Base-by-base conservation (phyloP, 2,329 filamentous ascomycete species). In the Botrytis porri region DNA sequence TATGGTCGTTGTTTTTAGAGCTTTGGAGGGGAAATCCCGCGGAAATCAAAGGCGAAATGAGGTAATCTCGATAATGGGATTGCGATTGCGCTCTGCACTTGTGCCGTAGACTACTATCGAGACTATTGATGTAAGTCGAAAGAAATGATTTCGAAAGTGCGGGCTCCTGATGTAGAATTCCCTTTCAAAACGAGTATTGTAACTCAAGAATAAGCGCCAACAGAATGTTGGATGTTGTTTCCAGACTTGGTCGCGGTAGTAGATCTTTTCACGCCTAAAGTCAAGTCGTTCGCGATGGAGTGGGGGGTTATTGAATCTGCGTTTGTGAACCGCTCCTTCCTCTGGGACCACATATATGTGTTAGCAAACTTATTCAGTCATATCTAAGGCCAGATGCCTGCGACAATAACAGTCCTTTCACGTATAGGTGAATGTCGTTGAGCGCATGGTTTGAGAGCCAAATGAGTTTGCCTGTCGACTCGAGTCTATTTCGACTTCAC, bases 21-120 rank as follows among this genome's bases (percentile, higher is more conserved):
- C 29, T 41, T 57, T 29, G 59, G 57, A 51, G 69, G 57, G 69
- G 69, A 64, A 64, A 65, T n/a, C 37, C 54, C 45, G 35, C 62
- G 5, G 39, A 32, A 25, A 51, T 48, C 32, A 57, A 60, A 67
- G 70, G 45, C 61, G 70, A 67, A 72, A 72, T 72, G 70, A 72
- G 70, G 63, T 67, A 67, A 72, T 72, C 70, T 67, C 39, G 54
- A 67, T 25, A 59, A 72, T 64, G 51, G 39, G 51, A 32, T 39
- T 60, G 32, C 39, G 64, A 29, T 67, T 72, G 70, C 62, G 62
- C 62, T 67, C 39, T 37, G 51, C 57, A 60, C 22, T 45, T 54
- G n/a, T 72, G 62, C 62, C 62, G 51, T 43, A 72, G 51, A 48
- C 25, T n/a, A n/a, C 48, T 51, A 14, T 51, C 7, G 48, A 51